Base-by-base conservation (phyloP, 768 basidiomycete species). In the Artomyces pyxidatus region DNA sequence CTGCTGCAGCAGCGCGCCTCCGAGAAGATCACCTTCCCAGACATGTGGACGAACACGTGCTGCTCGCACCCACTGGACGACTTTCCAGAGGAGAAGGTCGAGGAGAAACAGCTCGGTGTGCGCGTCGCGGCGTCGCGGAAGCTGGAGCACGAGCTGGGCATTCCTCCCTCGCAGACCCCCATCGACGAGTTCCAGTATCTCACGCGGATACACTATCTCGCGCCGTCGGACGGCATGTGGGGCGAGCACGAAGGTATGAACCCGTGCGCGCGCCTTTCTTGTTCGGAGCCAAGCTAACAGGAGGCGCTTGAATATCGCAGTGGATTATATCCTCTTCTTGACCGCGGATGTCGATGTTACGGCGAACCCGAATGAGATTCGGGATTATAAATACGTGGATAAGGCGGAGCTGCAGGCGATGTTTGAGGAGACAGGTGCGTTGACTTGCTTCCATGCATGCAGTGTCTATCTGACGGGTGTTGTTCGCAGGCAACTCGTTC, bases 1-100 rank as follows among this genome's bases (percentile, higher is more conserved):
- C 74, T 99, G 23, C 76, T 99, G 39, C 96, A 99, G 65, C 91
- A 92, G 66, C 81, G 96, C 30, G 96, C 96, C 17, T 74, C 83
- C n/a, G 93, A 95, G 71, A 99, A 99, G 74, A 99, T 99, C 63
- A 99, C 96, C 6, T 99, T 99, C 71, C 96, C 96, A 5, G 78
- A 89, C 59, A 93, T 97, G 93, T 99, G 96, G 96, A 99, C 96
- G 27, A 99, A 99, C 68, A 98, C 96, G 7, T 99, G 96, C 65
- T 99, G 95, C 70, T 93, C 90, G 21, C 95, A 99, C 63, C 95
- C 95, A 16, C 74, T 99, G 43, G 83, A 89, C 58, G 96, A 98
- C 68, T 89, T 92, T 56, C 85, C 84, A 53, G 77, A 80, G 56
- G 85, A 92, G 68, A 90, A 84, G 69, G 64, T 81, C 7, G 87